Percentiles rank a stretch among this genome's conserved stretches.
These are phyloP conservation scores for Nectriaceae sp. DNA, from an alignment of 2,329 filamentous ascomycete species.

Conservation along the genomic window DNA sequence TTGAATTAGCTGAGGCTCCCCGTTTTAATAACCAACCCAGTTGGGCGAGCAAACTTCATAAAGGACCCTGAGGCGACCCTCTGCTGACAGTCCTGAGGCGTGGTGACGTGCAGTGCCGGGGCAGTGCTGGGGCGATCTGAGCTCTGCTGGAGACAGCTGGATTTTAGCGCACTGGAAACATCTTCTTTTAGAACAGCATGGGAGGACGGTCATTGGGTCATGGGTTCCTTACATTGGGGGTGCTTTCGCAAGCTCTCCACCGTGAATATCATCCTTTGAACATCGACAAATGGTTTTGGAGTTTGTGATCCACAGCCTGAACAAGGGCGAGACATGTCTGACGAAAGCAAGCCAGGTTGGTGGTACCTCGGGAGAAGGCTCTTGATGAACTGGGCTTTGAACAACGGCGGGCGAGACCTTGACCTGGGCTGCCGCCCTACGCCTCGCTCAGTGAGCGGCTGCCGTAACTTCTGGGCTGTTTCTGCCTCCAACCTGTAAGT, in stretches of 20 bases:
- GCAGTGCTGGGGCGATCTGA: slow-evolving; percentile 23
- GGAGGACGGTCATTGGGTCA: neutral
- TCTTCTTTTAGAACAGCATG: slow-evolving; percentile 1
- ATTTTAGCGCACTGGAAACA: neutral
- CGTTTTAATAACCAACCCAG: neutral
- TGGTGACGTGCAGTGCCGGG: slow-evolving; percentile 29
- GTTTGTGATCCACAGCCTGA: neutral
- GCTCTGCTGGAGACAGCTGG: slow-evolving; percentile 6
- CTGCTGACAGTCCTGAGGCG: slow-evolving; percentile 22
- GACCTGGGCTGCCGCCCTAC: no score
- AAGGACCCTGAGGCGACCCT: neutral
- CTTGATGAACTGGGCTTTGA: neutral
- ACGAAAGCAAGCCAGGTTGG: neutral
- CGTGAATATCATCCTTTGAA: neutral
- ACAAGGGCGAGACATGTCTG: neutral
- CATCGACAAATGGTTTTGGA: neutral
- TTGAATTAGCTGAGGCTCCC: neutral
- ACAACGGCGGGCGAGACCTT: neutral
- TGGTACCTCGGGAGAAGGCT: neutral
- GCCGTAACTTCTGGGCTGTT: neutral
- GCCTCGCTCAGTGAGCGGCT: neutral
- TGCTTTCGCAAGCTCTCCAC: slow-evolving; percentile 13
- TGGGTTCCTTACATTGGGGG: slow-evolving; percentile 1
- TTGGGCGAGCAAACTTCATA: neutral
- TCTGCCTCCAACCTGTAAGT: no score